These are phyloP conservation scores for Oxytropis ochrocephala DNA, from an alignment of 306 rosid species.

Conservation along the genomic window DNA sequence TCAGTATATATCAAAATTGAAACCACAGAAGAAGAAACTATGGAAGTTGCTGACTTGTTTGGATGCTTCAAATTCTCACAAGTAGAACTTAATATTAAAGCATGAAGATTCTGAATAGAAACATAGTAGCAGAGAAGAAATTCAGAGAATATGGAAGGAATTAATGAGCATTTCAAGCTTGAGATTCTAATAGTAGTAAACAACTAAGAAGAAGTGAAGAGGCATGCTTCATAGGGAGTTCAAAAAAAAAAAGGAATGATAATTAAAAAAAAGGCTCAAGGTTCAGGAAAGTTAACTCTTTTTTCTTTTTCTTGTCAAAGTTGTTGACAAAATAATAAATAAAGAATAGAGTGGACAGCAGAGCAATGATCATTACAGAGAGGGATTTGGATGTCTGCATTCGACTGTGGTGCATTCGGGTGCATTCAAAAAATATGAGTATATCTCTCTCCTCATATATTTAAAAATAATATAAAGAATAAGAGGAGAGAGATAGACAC, in stretches of 20 bases:
- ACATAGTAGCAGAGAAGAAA: not conserved
- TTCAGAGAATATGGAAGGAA: slow-evolving; percentile 22
- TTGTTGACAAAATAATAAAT: not conserved
- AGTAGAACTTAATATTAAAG: not conserved
- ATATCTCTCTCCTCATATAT: no score
- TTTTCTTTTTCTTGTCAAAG: slow-evolving; percentile 5
- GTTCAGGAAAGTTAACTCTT: slow-evolving; percentile 21
- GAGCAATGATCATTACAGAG: slow-evolving; percentile 24
- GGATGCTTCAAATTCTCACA: slow-evolving; percentile 18
- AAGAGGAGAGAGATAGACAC: no score
- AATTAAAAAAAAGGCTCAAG: not conserved
- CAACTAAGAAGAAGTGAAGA: slow-evolving; percentile 11
- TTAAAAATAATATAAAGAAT: no score
- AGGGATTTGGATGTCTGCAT: no score
- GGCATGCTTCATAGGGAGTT: slow-evolving; percentile 3
- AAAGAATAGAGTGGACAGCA: slow-evolving; percentile 29
- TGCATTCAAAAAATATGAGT: no score
- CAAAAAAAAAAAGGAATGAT: not conserved
- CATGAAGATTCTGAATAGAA: not conserved
- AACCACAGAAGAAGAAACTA: slow-evolving; percentile 19
- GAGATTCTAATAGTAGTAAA: not conserved
- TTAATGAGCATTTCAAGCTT: slow-evolving; percentile 19
- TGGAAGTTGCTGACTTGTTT: not conserved
- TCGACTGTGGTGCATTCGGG: no score
- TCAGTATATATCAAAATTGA: slow-evolving; percentile 2